Evolutionary conservation across 768 basidiomycete genomes (phyloP).

Genomic region (Serpula lacrymans): DNA sequence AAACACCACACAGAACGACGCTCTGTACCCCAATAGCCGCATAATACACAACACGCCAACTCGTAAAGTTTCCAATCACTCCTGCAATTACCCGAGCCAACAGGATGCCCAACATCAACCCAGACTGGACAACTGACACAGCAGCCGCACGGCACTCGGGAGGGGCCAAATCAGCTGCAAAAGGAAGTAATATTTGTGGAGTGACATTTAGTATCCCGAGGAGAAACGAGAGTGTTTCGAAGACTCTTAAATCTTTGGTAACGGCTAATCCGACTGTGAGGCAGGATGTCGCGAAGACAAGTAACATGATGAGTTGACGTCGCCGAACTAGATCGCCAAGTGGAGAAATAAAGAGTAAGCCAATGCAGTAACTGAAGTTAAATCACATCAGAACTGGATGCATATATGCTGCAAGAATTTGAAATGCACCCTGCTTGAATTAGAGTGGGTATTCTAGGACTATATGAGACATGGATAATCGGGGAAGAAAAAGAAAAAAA

Average conservation of each 20-base stretch:
- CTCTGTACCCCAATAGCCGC: constrained; percentile 35
- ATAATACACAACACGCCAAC: constrained; percentile 41
- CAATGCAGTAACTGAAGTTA: constrained; percentile 14
- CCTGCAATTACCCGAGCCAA: constrained; percentile 32
- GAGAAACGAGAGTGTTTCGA: constrained; percentile 33
- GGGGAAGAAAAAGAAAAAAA: background rate
- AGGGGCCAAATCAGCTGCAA: constrained; percentile 43
- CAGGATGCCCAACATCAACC: constrained; percentile 25
- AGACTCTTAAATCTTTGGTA: constrained; percentile 26
- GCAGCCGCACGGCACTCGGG: constrained; percentile 18
- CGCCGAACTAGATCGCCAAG: constrained; percentile 45
- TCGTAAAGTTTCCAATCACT: constrained; percentile 37
- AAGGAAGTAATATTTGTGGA: constrained; percentile 37
- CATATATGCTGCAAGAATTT: background rate
- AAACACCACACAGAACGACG: constrained; percentile 26
- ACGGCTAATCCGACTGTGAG: constrained; percentile 41
- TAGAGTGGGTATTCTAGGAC: constrained; percentile 55
- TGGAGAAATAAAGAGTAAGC: constrained; percentile 43
- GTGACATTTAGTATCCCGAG: constrained; percentile 38
- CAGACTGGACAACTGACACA: constrained; percentile 31
- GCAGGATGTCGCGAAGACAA: constrained; percentile 29
- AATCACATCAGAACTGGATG: constrained; percentile 1
- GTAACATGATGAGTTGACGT: constrained; percentile 35
- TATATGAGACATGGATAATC: too few species aligned
- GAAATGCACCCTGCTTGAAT: constrained; percentile 58